Evolutionary conservation across 441 rosid species (phyloP).

Genomic region (Jatropha podagrica): DNA sequence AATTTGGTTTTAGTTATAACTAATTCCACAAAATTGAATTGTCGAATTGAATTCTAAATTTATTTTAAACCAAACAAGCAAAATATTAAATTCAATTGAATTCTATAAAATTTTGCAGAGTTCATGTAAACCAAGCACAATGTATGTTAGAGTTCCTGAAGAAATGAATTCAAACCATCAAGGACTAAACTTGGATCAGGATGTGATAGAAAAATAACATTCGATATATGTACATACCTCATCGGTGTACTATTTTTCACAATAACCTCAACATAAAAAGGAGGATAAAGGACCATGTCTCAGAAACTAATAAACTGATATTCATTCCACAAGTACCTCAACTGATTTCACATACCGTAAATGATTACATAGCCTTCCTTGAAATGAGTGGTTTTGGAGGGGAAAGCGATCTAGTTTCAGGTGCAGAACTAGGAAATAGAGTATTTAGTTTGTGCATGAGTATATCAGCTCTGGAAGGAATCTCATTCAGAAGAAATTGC

Average conservation of each 20-base stretch:
- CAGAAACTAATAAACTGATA: not conserved
- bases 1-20: no score
- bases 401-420: conserved; percentile 76
- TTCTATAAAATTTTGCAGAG: no score
- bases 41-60: no score
- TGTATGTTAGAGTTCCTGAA: no score
- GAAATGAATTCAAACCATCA: no score
- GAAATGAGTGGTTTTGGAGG: conserved; percentile 84
- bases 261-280: not conserved
- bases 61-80: no score
- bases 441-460: conserved; percentile 92
- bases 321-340: not conserved
- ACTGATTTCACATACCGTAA: not conserved
- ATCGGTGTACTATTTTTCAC: not conserved
- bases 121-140: no score
- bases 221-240: not conserved
- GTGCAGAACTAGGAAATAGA: conserved; percentile 87
- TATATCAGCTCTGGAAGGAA: conserved; percentile 81
- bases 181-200: no score
- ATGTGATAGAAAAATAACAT: no score
- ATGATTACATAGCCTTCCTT: conserved; percentile 31
- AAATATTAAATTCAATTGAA: no score
- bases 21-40: no score
- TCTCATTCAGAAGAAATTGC: conserved; percentile 89
- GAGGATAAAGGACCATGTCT: not conserved